Percentiles rank a stretch among this genome's conserved stretches.
Conservation (phyloP, 257 asterid species). For the Orobanche coerulescens region DNA sequence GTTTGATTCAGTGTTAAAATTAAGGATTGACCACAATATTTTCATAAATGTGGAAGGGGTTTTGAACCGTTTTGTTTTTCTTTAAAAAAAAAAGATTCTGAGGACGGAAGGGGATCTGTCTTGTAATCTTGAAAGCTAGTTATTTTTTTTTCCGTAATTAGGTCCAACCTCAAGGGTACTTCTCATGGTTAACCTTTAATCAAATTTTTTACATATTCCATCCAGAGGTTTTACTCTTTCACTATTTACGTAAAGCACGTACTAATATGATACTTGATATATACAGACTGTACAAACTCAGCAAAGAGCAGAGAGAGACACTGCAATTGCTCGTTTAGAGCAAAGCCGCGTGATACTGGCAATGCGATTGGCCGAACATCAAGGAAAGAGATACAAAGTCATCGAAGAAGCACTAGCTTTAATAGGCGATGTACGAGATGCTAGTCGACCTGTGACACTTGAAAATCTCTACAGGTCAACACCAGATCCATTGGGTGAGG, state of each 20-base stretch:
- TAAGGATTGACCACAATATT: too few species aligned
- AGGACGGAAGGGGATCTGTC: too few species aligned
- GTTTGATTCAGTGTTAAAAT: too few species aligned
- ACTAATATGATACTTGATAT: slow-evolving; percentile 2
- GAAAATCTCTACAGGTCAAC: slow-evolving; percentile 46
- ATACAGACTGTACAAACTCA: slow-evolving; percentile 75
- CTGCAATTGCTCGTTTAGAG: slow-evolving; percentile 86
- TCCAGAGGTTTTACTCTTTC: too few species aligned
- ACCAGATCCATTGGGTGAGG: slow-evolving; percentile 30
- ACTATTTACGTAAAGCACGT: not conserved
- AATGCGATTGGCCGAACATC: slow-evolving; percentile 94
- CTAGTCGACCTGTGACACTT: slow-evolving; percentile 48
- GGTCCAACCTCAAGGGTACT: too few species aligned
- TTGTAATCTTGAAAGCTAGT: too few species aligned
- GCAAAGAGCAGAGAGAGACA: slow-evolving; percentile 82
- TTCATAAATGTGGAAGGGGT: too few species aligned
- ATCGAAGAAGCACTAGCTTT: slow-evolving; percentile 89
- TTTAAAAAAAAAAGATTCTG: too few species aligned
- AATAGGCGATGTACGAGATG: slow-evolving; percentile 71
- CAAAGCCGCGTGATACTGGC: slow-evolving; percentile 87
- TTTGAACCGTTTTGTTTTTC: too few species aligned
- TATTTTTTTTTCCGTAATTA: too few species aligned
- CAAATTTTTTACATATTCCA: too few species aligned
- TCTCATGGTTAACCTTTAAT: too few species aligned
- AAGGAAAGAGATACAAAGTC: slow-evolving; percentile 81